Conservation (phyloP, 2,329 filamentous ascomycete genomes). For the Hirsutella rhossiliensis region DNA sequence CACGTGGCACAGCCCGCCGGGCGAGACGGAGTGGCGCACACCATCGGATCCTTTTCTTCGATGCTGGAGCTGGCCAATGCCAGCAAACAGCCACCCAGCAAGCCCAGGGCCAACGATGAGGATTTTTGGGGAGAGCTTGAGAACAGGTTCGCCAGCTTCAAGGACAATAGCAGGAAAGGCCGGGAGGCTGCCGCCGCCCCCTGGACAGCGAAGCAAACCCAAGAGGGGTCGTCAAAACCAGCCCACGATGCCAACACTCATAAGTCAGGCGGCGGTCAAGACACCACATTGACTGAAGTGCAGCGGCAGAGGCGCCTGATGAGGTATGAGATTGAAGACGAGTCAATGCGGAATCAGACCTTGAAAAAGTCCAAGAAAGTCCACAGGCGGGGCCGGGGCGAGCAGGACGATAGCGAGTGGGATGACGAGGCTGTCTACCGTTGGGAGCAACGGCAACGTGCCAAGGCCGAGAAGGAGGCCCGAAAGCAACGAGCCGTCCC, state of each 20-base stretch:
- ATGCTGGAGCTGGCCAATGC: too few relatives aligned
- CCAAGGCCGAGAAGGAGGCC: slow-evolving; percentile 29
- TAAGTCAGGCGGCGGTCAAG: slow-evolving; percentile 8
- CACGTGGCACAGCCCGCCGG: too few relatives aligned
- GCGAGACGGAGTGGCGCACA: too few relatives aligned
- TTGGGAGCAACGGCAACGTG: slow-evolving; percentile 25
- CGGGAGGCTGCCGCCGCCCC: background rate
- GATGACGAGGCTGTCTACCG: slow-evolving; percentile 24
- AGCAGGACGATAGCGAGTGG: slow-evolving; percentile 23
- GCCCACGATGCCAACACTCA: too few relatives aligned
- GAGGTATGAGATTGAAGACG: slow-evolving; percentile 9
- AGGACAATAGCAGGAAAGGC: slow-evolving; percentile 2
- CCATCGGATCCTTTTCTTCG: too few relatives aligned
- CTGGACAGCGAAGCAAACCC: slow-evolving; percentile 4
- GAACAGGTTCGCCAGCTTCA: slow-evolving; percentile 7
- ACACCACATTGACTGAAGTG: slow-evolving; percentile 10
- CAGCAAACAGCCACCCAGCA: too few relatives aligned
- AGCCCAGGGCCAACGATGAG: background rate
- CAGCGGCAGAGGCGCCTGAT: too few relatives aligned
- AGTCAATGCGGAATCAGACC: slow-evolving; percentile 1
- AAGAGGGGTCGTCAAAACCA: too few relatives aligned
- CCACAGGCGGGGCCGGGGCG: slow-evolving; percentile 9
- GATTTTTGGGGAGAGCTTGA: slow-evolving; percentile 15
- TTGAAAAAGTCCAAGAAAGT: slow-evolving; percentile 14
- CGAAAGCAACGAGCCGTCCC: slow-evolving; percentile 26